phyloP scores from a whole-genome alignment of 495 filamentous ascomycete species.

The Aspergillus sparsus region DNA sequence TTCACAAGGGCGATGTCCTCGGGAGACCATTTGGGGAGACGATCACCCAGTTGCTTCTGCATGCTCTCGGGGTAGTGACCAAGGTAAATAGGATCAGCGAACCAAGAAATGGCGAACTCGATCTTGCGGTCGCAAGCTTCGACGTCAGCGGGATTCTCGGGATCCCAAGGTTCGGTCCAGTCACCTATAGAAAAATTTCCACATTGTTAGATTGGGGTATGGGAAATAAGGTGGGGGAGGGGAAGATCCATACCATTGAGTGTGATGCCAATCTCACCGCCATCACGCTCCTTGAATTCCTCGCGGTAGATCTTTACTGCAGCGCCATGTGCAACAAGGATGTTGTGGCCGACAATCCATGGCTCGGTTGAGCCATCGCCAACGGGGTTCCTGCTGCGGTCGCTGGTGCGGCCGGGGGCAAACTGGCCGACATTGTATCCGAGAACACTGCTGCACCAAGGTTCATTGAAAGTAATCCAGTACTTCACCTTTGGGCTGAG shows the following conservation, averaged over 20 bases:
- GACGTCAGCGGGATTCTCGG: conserved; percentile 48
- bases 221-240: background rate
- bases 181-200: conserved; percentile 51
- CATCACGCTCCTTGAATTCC: conserved; percentile 50
- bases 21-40: conserved; percentile 63
- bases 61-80: conserved; percentile 77
- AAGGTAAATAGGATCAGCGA: conserved; percentile 73
- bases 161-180: conserved; percentile 58
- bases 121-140: conserved; percentile 55
- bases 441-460: conserved; percentile 52
- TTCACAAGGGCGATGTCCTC: conserved; percentile 68
- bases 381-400: conserved; percentile 47
- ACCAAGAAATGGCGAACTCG: conserved; percentile 59
- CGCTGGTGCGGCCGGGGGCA: conserved; percentile 53
- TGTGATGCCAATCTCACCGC: conserved; percentile 56
- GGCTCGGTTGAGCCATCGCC: conserved; percentile 53
- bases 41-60: conserved; percentile 69
- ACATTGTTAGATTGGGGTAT: background rate
- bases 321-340: conserved; percentile 52
- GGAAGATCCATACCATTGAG: conserved; percentile 45
- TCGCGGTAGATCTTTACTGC: conserved; percentile 55
- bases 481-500: conserved; percentile 53
- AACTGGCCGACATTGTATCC: conserved; percentile 55
- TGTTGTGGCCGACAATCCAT: conserved; percentile 52
- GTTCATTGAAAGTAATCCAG: conserved; percentile 61